Conservation (phyloP, 345 rosid genomes). For the Ceriops tagal region DNA sequence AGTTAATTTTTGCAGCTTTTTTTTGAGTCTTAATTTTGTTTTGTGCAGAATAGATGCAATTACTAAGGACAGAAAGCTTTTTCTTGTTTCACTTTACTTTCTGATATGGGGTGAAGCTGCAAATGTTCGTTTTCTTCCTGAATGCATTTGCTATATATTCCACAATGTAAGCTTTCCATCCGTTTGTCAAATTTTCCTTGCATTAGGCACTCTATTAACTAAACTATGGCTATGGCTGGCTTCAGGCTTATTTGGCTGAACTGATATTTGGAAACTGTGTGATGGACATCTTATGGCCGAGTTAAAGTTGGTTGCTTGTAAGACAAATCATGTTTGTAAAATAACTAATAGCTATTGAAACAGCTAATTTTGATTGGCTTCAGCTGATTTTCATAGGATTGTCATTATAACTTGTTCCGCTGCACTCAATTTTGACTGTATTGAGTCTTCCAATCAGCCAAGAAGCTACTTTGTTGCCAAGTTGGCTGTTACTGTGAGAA, state of each 20-base stretch:
- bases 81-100: slow-evolving; percentile 85
- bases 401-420: not conserved
- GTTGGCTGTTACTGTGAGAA: not conserved
- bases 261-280: too few relatives aligned
- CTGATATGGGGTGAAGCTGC: slow-evolving; percentile 99
- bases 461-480: not conserved
- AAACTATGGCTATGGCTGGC: too few relatives aligned
- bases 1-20: not conserved
- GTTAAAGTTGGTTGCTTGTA: too few relatives aligned
- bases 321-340: too few relatives aligned
- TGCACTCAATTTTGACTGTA: not conserved
- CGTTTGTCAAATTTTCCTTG: not conserved
- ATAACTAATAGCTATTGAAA: too few relatives aligned
- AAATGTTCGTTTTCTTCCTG: slow-evolving; percentile 97
- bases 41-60: slow-evolving; percentile 73
- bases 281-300: too few relatives aligned
- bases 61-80: slow-evolving; percentile 83
- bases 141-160: slow-evolving; percentile 93
- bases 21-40: slow-evolving; percentile 2
- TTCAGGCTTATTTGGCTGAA: too few relatives aligned
- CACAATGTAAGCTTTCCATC: slow-evolving; percentile 62
- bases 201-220: not conserved
- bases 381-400: not conserved
- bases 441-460: not conserved
- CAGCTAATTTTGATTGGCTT: not conserved